Percentiles rank a stretch among this genome's conserved stretches.
Evolutionary conservation across 805 yeast species (phyloP).

Genomic region (Candida methanosorbosa): DNA sequence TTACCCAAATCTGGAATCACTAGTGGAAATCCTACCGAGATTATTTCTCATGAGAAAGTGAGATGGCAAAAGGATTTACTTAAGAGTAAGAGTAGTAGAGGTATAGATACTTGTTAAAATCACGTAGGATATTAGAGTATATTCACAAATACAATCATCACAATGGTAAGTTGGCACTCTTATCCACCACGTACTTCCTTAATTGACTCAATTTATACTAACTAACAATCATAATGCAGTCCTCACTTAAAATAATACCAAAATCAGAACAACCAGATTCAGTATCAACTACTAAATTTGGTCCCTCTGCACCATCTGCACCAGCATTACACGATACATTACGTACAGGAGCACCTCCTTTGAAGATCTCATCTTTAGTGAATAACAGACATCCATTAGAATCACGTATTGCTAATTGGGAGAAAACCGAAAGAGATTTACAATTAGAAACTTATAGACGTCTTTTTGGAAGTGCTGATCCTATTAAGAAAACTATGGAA

Average conservation of each 20-base stretch:
- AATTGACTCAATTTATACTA: no score
- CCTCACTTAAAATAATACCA: conserved; percentile 53
- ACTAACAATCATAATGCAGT: no score
- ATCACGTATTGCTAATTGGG: conserved; percentile 70
- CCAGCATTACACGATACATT: conserved; percentile 65
- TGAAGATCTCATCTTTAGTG: conserved; percentile 48
- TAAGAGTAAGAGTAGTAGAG: no score
- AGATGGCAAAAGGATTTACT: no score
- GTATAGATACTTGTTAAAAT: no score
- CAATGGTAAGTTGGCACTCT: no score
- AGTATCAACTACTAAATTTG: conserved; percentile 44
- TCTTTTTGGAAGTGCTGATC: conserved; percentile 87
- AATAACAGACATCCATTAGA: conserved; percentile 86
- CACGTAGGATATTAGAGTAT: no score
- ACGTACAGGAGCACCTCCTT: conserved; percentile 58
- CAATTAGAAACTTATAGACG: conserved; percentile 74
- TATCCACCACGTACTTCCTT: no score
- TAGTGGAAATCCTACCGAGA: no score
- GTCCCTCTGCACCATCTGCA: conserved; percentile 53
- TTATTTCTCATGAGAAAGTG: no score
- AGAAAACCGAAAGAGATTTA: conserved; percentile 57
- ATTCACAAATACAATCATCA: no score
- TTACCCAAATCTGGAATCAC: no score
- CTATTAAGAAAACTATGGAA: conserved; percentile 89
- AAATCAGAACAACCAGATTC: conserved; percentile 32